Base-by-base conservation (phyloP, 1,139 yeast genomes). In the Wickerhamomyces sp. region DNA sequence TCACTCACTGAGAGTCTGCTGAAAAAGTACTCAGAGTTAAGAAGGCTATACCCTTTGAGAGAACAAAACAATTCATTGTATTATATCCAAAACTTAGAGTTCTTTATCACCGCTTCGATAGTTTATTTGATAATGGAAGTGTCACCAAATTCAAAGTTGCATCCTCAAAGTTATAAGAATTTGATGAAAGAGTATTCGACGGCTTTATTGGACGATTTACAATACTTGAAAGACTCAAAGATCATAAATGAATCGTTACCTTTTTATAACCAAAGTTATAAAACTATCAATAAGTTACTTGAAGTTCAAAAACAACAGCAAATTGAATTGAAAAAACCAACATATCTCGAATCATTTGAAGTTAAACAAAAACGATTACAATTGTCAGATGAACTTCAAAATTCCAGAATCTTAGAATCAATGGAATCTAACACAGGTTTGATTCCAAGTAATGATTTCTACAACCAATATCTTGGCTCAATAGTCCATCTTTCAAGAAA, bases 381-480 rank as follows among this genome's bases (percentile, higher is more conserved):
- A 19, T 19, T 42, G 3, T 32, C 46, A 2, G 26, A 30, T 15
- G 41, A 39, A 5, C 19, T 46, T 9, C 44, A 42, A 16, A 37
- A 37, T 14, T 40, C 49, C 2, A 26, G 26, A 4, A 44, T 46
- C 3, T 40, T 46, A 18, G 46, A 43, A 9, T 33, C 40, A 1
- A 24, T 35, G 16, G 51, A 46, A 18, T 44, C 49, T 2, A 29
- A 28, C 3, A 24, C 24, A n/a, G 51, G 51, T 1, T 25, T 46
- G 23, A 30, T 46, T 2, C 51, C 51, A 13, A 35, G 38, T 10
- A 44, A 44, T 26, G 51, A 46, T 22, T 46, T 46, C 33, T 45
- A 42, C 27, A 46, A 44, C 30, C 28, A 37, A 9, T 45, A 42
- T 25, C 38, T 45, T 16, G 36, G 44, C 2, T 25, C 37, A 25